Evolutionary conservation across 257 asterid genomes (phyloP), one percentile per base, ranked within the genome.

Genomic region (Forsythia viridissima): DNA sequence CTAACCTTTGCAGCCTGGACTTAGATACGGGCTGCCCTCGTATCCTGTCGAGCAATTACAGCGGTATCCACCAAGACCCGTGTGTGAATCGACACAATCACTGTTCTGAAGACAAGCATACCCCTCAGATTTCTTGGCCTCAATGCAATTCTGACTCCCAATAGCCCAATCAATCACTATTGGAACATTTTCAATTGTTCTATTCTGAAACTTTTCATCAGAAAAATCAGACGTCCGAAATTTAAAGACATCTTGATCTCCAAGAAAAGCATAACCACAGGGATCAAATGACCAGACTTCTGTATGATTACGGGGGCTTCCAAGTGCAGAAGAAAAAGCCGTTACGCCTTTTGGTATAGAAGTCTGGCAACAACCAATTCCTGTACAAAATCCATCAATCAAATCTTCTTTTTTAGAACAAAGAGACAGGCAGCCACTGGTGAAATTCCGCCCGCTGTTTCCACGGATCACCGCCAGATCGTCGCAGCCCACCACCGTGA

Each of bases 401-500:
- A 89, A 2, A n/a, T 84, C 82, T 3, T 42, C 81, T 0, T 42
- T 67, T 51, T 24, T 59, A 0, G 79, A 77, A 76, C 97, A 92
- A 0, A 84, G 4, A 0, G 96, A 81, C 1, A 80, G 4, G 34
- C 94, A 88, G 2, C 89, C 88, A 0, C 76, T 80, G 2, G 51
- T 76, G 57, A 80, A 89, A 16, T 72, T 70, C 3, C 70, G 43
- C 3, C 81, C 84, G 0, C 7, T 71, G 0, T 44, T 6, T 13
- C 75, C 86, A 0, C 0, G 0, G 0, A 85, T 74, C 0, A 85
- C 0, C 0, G 75, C 84, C 3, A 72, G 0, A 2, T 91, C 93
- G 8, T 86, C 91, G 39, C 97, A 92, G 0, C 97, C 96, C 0
- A 90, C 43, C 1, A 83, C 73, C 0, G 85, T 89, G 41, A 87